Percentiles rank a stretch among this genome's conserved stretches.
Conservation (phyloP, 140 eudicot species). For the Erigeron philadelphicus region DNA sequence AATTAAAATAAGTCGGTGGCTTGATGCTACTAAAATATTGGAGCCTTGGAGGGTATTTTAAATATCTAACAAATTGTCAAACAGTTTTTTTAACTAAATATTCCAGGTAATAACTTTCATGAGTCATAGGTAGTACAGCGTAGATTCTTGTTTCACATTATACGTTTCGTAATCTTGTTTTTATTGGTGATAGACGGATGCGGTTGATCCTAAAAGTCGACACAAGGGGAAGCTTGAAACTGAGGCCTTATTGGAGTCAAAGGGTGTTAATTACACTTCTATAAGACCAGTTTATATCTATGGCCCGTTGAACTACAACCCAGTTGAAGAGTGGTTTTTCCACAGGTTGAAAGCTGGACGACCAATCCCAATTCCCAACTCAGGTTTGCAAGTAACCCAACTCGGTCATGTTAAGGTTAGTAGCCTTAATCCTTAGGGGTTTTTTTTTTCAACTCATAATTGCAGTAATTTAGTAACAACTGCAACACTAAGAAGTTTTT, state of each 20-base stretch:
- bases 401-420: slow-evolving; percentile 97
- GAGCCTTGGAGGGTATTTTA: not conserved
- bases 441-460: not conserved
- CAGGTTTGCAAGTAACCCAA: slow-evolving; percentile 84
- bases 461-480: not conserved
- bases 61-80: slow-evolving; percentile 4
- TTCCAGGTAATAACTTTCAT: not conserved
- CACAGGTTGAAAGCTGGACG: slow-evolving; percentile 95
- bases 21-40: not conserved
- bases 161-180: not conserved
- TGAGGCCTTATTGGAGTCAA: slow-evolving; percentile 61
- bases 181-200: slow-evolving; percentile 50
- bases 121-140: not conserved
- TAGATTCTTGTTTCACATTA: not conserved
- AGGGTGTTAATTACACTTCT: slow-evolving; percentile 81
- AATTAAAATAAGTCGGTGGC: not conserved
- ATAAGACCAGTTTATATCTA: slow-evolving; percentile 91
- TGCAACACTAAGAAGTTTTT: not conserved
- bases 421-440: not conserved
- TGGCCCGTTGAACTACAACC: slow-evolving; percentile 96
- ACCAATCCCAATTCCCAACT: slow-evolving; percentile 89
- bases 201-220: slow-evolving; percentile 96
- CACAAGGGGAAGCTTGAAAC: slow-evolving; percentile 99
- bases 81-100: not conserved
- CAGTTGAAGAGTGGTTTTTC: slow-evolving; percentile 98